These are phyloP conservation scores for Fusarium robinianum DNA, from an alignment of 2,329 filamentous ascomycete species.

Conservation along the genomic window DNA sequence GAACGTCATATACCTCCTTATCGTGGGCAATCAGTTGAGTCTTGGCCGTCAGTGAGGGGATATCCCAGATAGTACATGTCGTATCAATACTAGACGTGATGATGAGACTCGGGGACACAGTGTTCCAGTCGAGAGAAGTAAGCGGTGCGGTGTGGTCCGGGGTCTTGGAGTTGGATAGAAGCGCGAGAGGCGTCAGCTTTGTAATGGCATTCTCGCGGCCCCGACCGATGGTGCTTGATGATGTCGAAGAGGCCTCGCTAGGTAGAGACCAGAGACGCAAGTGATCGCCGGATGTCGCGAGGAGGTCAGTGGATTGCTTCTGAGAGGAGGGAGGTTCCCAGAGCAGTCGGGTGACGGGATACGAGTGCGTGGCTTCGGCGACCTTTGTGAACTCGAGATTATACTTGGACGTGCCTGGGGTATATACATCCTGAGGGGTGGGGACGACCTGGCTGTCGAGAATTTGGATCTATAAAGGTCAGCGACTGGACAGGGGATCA, in stretches of 20 bases:
- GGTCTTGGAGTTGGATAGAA: slow-evolving; percentile 97
- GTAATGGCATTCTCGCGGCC: slow-evolving; percentile 61
- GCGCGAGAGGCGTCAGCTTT: slow-evolving; percentile 89
- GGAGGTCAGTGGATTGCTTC: slow-evolving; percentile 91
- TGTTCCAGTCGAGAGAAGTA: slow-evolving; percentile 98
- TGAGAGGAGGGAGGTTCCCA: slow-evolving; percentile 96
- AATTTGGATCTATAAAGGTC: slow-evolving; percentile 80
- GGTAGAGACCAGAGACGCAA: slow-evolving; percentile 92
- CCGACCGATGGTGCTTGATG: slow-evolving; percentile 70
- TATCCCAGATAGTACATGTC: slow-evolving; percentile 99
- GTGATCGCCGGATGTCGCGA: slow-evolving; percentile 95
- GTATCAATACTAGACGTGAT: slow-evolving; percentile 99
- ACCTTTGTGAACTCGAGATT: slow-evolving; percentile 89
- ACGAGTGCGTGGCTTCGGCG: slow-evolving; percentile 96
- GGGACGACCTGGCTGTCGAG: slow-evolving; percentile 81
- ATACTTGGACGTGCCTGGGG: slow-evolving; percentile 71
- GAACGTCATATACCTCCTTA: slow-evolving; percentile 98
- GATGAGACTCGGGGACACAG: slow-evolving; percentile 92
- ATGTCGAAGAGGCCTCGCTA: slow-evolving; percentile 59
- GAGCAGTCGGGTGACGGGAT: slow-evolving; percentile 90
- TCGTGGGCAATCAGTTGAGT: slow-evolving; percentile 98
- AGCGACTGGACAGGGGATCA: slow-evolving; percentile 6
- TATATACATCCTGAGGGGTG: slow-evolving; percentile 69
- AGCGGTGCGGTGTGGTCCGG: slow-evolving; percentile 96
- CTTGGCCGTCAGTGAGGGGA: slow-evolving; percentile 95